Evolutionary conservation across 768 basidiomycete genomes (phyloP), one percentile per base, ranked within the genome.

Genomic region (Tylopilus subfusipes): DNA sequence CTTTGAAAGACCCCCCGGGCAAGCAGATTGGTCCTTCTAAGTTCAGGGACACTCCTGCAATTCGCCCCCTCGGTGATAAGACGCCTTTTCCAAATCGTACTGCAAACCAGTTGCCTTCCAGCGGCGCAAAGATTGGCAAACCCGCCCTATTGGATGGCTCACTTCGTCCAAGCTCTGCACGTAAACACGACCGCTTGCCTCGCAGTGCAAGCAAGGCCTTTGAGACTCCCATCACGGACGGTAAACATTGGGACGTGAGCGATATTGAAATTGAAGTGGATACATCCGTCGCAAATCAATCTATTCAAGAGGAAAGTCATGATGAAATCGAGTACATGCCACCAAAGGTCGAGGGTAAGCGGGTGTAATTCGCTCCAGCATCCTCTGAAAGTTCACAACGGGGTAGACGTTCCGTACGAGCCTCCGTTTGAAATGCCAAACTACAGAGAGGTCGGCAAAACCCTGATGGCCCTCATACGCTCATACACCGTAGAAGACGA

Each of bases 211-310:
- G 68, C 42, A 77, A 77, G 56, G 72, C 54, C 16, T 86, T 87
- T 58, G 77, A 86, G 63, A 92, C 90, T 0, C 90, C 90, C 2
- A 58, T 77, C 36, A 83, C 82, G 19, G 74, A 71, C 11, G 88
- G 86, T 3, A 77, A 83, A 57, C 82, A 86, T 53, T 93, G 89
- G 90, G 88, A 93, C 60, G 78, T 88, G 31, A 84, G 82, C 59
- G 87, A 89, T 43, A 72, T 70, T 14, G 76, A 76, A 33, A 66
- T 78, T 11, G 72, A 73, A 31, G 59, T 72, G 22, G 63, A 63
- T 14, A 48, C 36, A 7, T 48, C 57, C 12, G 58, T 50, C 11
- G 68, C 63, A 42, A 65, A 61, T 22, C 62, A 68, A 39, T 57
- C 63, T 0, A 56, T 61, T 0, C 58, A 62, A 52, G 70, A 66